Conservation (phyloP, 2,329 filamentous ascomycete species). For the Colletotrichum noveboracense region DNA sequence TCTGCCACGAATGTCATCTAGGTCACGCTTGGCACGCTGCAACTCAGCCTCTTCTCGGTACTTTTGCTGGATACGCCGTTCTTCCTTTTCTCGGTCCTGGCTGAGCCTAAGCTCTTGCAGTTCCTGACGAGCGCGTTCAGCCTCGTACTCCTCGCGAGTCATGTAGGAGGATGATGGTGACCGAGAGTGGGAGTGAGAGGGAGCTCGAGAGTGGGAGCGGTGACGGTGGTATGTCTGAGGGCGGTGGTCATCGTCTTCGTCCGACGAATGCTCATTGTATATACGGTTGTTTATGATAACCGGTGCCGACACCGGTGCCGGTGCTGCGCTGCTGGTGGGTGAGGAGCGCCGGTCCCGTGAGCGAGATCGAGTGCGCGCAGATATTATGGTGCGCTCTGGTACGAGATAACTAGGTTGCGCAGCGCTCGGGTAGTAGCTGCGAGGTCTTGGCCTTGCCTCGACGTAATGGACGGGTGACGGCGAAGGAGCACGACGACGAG, state of each 20-base stretch:
- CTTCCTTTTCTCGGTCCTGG: conserved; percentile 43
- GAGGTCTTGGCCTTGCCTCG: conserved; percentile 40
- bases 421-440: conserved; percentile 45
- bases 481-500: conserved; percentile 43
- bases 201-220: conserved; percentile 30
- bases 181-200: conserved; percentile 29
- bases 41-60: conserved; percentile 54
- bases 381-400: conserved; percentile 52
- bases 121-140: conserved; percentile 44
- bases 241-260: conserved; percentile 40
- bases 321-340: conserved; percentile 36
- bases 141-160: conserved; percentile 48
- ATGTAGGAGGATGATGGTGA: conserved; percentile 42
- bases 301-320: conserved; percentile 31
- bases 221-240: conserved; percentile 32
- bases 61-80: conserved; percentile 44
- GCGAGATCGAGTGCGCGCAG: conserved; percentile 45
- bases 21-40: conserved; percentile 51
- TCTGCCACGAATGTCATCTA: conserved; percentile 50
- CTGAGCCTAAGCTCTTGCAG: conserved; percentile 51
- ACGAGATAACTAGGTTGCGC: conserved; percentile 43
- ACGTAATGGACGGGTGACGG: conserved; percentile 52
- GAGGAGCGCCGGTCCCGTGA: conserved; percentile 53
- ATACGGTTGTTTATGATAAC: conserved; percentile 65
- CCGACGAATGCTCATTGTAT: conserved; percentile 54